Percentiles rank a stretch among this genome's conserved stretches.
Conservation (phyloP, 495 filamentous ascomycete genomes). For the Xylaria flabelliformis region DNA sequence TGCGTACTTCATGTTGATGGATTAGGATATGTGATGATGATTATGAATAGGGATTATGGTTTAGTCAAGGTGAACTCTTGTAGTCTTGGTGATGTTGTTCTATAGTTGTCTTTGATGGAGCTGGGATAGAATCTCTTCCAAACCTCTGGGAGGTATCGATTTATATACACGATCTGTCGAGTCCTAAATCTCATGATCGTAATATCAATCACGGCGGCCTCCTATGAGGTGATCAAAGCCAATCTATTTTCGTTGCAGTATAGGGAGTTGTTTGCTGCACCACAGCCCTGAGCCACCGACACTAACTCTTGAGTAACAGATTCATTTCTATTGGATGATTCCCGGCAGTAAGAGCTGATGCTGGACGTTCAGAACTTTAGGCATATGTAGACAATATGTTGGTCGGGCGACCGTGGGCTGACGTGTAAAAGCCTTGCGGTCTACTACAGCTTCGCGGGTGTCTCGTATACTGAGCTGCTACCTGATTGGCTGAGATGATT, state of each 20-base stretch:
- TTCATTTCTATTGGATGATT: constrained; percentile 6
- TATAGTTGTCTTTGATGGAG: constrained; percentile 9
- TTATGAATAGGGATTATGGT: background rate
- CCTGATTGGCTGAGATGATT: background rate
- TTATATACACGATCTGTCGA: constrained; percentile 18
- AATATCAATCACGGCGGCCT: constrained; percentile 12
- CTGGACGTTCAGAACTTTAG: background rate
- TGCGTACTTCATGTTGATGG: constrained; percentile 42
- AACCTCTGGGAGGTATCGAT: background rate
- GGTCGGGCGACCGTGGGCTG: constrained; percentile 19
- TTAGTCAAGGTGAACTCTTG: background rate
- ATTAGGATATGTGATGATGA: background rate
- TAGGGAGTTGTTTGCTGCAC: background rate
- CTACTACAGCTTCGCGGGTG: background rate
- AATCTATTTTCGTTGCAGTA: constrained; percentile 19
- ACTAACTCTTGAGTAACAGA: constrained; percentile 11
- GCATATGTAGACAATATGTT: constrained; percentile 3
- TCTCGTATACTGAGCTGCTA: constrained; percentile 1
- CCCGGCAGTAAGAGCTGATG: constrained; percentile 11
- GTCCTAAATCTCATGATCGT: constrained; percentile 1
- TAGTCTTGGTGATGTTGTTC: background rate
- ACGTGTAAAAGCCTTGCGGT: constrained; percentile 8
- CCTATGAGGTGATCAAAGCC: background rate
- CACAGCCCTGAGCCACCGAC: constrained; percentile 4
- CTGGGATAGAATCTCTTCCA: constrained; percentile 12